These are phyloP conservation scores for Neurospora tetrasperma DNA, from an alignment of 495 filamentous ascomycete genomes.

Conservation along the genomic window DNA sequence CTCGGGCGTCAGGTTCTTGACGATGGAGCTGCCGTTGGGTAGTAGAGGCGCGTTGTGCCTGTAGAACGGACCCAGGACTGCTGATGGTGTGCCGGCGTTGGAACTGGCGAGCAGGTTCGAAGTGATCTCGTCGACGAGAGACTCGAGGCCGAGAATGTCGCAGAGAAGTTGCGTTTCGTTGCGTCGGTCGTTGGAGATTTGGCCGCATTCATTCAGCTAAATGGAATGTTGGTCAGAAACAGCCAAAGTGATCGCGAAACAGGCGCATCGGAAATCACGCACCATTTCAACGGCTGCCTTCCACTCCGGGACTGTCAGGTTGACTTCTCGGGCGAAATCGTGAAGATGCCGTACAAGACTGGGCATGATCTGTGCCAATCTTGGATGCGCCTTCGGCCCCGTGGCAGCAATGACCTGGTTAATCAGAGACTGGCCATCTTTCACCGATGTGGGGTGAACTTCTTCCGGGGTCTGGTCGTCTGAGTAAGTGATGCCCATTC, in stretches of 20 bases:
- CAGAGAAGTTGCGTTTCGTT: conserved; percentile 65
- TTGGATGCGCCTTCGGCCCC: conserved; percentile 53
- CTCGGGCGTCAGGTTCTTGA: conserved; percentile 21
- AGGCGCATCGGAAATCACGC: conserved; percentile 6
- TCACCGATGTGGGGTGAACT: neutral
- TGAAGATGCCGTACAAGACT: conserved; percentile 47
- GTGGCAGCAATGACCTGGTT: conserved; percentile 60
- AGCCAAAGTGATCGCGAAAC: neutral
- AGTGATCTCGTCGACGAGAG: conserved; percentile 66
- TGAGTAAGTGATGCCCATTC: neutral
- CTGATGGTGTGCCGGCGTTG: conserved; percentile 53
- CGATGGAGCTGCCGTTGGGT: conserved; percentile 54
- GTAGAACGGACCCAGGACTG: conserved; percentile 73
- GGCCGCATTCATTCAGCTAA: conserved; percentile 62
- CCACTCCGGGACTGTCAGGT: conserved; percentile 47
- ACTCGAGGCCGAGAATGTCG: conserved; percentile 63
- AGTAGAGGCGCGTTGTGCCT: conserved; percentile 54
- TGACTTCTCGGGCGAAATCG: conserved; percentile 49
- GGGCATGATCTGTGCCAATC: conserved; percentile 42
- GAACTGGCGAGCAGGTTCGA: conserved; percentile 42
- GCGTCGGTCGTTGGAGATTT: conserved; percentile 57
- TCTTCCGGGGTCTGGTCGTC: neutral
- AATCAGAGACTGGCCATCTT: conserved; percentile 52
- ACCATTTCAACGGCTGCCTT: conserved; percentile 33
- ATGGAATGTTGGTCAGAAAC: conserved; percentile 5